Conservation (phyloP, 2,329 filamentous ascomycete genomes). For the Nemania bipapillata region DNA sequence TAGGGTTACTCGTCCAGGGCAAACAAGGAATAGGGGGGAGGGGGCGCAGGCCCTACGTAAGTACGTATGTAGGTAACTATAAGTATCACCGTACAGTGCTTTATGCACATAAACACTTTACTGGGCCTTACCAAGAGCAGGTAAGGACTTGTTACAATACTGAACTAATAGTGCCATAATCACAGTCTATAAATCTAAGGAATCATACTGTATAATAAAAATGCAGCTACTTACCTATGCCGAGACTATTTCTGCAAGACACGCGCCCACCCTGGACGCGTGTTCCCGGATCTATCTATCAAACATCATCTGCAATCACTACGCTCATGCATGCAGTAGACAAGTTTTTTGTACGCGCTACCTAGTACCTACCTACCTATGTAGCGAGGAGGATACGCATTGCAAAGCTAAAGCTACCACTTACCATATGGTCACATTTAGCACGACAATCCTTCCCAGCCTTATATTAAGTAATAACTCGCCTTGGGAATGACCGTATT, state of each 20-base stretch:
- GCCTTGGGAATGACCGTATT: constrained; percentile 3
- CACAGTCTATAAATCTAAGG: not conserved
- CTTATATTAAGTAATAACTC: too few relatives aligned
- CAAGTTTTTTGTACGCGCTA: not conserved
- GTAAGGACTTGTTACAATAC: not conserved
- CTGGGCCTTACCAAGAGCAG: not conserved
- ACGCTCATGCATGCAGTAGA: not conserved
- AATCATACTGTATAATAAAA: not conserved
- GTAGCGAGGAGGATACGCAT: not conserved
- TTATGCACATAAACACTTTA: not conserved
- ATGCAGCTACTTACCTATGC: not conserved
- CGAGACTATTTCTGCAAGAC: too few relatives aligned
- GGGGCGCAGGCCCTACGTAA: not conserved
- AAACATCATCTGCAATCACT: not conserved
- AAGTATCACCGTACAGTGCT: not conserved
- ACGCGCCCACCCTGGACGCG: constrained; percentile 23
- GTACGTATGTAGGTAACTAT: too few relatives aligned
- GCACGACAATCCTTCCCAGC: not conserved
- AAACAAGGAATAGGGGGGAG: constrained; percentile 13
- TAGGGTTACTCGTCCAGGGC: not conserved
- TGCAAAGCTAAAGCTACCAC: not conserved
- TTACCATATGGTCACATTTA: not conserved
- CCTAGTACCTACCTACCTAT: not conserved
- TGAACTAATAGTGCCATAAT: not conserved
- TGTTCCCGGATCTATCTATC: constrained; percentile 1